Evolutionary conservation across 2,329 filamentous ascomycete species (phyloP).

Genomic region (Alternaria viburni): DNA sequence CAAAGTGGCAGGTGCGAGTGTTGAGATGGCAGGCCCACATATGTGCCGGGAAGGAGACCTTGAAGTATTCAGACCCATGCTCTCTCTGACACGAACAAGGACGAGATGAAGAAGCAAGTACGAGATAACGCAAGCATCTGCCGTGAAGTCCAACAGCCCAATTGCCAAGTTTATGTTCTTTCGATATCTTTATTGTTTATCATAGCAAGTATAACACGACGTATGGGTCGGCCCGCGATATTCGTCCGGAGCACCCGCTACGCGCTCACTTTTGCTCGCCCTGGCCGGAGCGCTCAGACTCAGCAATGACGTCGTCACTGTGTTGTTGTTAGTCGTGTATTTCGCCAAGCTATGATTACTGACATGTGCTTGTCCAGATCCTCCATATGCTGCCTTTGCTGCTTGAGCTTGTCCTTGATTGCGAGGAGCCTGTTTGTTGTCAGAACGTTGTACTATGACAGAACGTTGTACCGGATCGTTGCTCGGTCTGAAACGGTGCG

Average conservation of each 20-base stretch:
- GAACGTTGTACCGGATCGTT: background rate
- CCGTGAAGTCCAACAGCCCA: background rate
- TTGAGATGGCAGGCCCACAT: background rate
- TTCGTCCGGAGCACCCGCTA: background rate
- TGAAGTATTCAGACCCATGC: background rate
- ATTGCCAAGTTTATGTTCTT: background rate
- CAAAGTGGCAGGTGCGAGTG: background rate
- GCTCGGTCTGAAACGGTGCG: background rate
- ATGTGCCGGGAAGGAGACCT: background rate
- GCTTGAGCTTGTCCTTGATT: constrained; percentile 71
- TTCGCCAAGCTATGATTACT: constrained; percentile 39
- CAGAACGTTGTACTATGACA: constrained; percentile 20
- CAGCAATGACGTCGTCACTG: constrained; percentile 79
- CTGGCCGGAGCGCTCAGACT: constrained; percentile 67
- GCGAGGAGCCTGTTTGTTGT: constrained; percentile 63
- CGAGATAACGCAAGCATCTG: background rate
- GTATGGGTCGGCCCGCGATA: background rate
- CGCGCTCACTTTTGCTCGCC: constrained; percentile 60
- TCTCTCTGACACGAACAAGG: background rate
- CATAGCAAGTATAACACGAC: constrained; percentile 1
- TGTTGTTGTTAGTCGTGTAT: constrained; percentile 20
- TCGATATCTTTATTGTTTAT: constrained; percentile 11
- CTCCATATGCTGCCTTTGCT: constrained; percentile 83
- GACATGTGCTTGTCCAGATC: constrained; percentile 89
- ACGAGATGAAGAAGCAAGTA: background rate